phyloP scores from a whole-genome alignment of 352 stramenopile genomes.

The Phytophthora sp. region DNA sequence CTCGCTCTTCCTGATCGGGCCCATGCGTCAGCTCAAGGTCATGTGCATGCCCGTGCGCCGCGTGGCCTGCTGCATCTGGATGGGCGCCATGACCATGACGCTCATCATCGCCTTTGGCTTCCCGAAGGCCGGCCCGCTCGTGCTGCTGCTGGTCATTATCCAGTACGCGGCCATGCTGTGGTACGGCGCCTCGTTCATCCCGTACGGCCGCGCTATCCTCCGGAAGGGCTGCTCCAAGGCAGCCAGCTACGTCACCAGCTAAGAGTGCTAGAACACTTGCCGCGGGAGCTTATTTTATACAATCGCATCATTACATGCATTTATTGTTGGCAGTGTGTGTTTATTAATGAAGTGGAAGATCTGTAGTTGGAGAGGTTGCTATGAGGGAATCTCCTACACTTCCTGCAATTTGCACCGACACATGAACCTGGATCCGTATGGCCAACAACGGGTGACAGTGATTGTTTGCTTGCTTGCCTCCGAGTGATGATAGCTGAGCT shows the following conservation, averaged over 20 bases:
- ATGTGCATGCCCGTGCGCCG: slow-evolving; percentile 87
- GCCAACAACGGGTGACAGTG: too few relatives aligned
- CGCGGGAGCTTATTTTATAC: slow-evolving; percentile 23
- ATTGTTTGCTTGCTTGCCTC: too few relatives aligned
- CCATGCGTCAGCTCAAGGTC: slow-evolving; percentile 72
- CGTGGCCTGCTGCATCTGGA: slow-evolving; percentile 83
- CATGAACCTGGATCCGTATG: too few relatives aligned
- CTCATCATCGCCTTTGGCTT: slow-evolving; percentile 82
- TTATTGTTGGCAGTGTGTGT: background rate
- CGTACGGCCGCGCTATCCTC: slow-evolving; percentile 78
- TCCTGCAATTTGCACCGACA: too few relatives aligned
- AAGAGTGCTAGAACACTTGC: slow-evolving; percentile 14
- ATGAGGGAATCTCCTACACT: background rate
- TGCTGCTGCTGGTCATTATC: slow-evolving; percentile 76
- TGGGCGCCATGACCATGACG: slow-evolving; percentile 72
- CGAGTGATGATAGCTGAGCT: too few relatives aligned
- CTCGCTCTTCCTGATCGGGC: slow-evolving; percentile 81
- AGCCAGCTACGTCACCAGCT: slow-evolving; percentile 51
- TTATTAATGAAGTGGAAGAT: background rate
- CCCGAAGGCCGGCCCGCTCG: slow-evolving; percentile 63
- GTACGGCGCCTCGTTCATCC: slow-evolving; percentile 85
- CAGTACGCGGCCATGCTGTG: slow-evolving; percentile 86
- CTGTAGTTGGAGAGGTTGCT: background rate
- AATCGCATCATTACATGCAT: slow-evolving; percentile 18
- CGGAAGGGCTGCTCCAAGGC: slow-evolving; percentile 74